Conservation (phyloP, 1,284 basidiomycete genomes). For the Exsudoporus floridanus region DNA sequence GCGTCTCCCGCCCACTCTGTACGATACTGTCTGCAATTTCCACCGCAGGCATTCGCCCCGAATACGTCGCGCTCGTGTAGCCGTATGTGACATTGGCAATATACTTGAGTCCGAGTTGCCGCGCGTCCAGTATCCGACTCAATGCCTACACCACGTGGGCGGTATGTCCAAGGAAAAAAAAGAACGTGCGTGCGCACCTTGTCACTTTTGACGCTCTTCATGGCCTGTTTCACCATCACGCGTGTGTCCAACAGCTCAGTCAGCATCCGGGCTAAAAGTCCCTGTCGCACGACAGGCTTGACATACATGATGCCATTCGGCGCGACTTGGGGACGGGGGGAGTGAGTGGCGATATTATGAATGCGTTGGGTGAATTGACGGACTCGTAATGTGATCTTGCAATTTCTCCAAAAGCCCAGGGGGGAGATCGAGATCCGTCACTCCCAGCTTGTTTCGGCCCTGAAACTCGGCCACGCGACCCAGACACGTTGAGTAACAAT, state of each 20-base stretch:
- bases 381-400: conserved; percentile 74
- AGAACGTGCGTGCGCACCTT: conserved; percentile 51
- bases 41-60: conserved; percentile 96
- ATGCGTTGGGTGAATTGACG: conserved; percentile 20
- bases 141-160: conserved; percentile 54
- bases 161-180: too few species aligned
- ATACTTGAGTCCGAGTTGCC: conserved; percentile 86
- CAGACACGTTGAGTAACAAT: conserved; percentile 96
- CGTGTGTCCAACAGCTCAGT: conserved; percentile 92
- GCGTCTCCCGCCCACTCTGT: conserved; percentile 91
- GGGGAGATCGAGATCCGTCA: conserved; percentile 72
- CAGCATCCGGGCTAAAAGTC: conserved; percentile 89
- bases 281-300: conserved; percentile 81
- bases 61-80: conserved; percentile 91
- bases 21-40: conserved; percentile 99
- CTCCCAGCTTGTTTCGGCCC: conserved; percentile 86
- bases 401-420: conserved; percentile 69
- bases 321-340: conserved; percentile 58
- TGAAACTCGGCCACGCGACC: conserved; percentile 85
- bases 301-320: conserved; percentile 96
- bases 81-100: conserved; percentile 93
- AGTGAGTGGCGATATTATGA: conserved; percentile 1
- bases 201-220: conserved; percentile 77
- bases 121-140: conserved; percentile 75
- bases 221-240: conserved; percentile 95